Evolutionary conservation across 257 asterid genomes (phyloP), one percentile per base, ranked within the genome.

Genomic region (Nicotiana attenuata): DNA sequence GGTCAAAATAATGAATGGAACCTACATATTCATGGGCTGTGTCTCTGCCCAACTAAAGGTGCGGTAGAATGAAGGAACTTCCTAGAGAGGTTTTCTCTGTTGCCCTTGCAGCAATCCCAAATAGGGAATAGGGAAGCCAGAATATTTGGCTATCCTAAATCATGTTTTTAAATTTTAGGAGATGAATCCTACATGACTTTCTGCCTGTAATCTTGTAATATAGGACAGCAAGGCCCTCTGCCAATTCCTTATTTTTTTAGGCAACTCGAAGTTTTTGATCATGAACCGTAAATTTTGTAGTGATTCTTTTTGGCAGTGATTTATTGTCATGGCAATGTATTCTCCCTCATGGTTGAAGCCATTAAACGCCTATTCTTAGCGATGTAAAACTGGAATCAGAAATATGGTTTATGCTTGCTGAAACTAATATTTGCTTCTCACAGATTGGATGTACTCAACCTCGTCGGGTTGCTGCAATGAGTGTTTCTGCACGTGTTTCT

Each of bases 371-470:
- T 69, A 31, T 69, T 69, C 33, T 69, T 41, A 69, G 57, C 7
- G 19, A 69, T 41, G 57, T 69, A 41, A n/a, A 41, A 20, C 22
- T 20, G 77, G 57, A 31, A 38, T 20, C 33, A 41, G n/a, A 41
- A n/a, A 69, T 41, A 69, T 20, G 45, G 57, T 22, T 56, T 41
- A 41, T 41, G 69, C 63, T 41, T 64, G 10, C 38, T 59, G 26
- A 64, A 67, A 81, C 41, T 87, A 73, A 45, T 73, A 73, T 22
- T 47, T 73, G 59, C 61, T 73, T 75, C 55, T 84, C 79, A 78
- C 91, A 92, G 97, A 90, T 95, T 84, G 99, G 97, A 20, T 95
- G 98, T 84, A 95, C 99, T 82, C 99, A 95, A 89, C 98, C 99
- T 65, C 96, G 98, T 13, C 89, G 98, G 78, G 99, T 94, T 77